Base-by-base conservation (phyloP, 2,329 filamentous ascomycete species). In the Exophiala aquamarina region DNA sequence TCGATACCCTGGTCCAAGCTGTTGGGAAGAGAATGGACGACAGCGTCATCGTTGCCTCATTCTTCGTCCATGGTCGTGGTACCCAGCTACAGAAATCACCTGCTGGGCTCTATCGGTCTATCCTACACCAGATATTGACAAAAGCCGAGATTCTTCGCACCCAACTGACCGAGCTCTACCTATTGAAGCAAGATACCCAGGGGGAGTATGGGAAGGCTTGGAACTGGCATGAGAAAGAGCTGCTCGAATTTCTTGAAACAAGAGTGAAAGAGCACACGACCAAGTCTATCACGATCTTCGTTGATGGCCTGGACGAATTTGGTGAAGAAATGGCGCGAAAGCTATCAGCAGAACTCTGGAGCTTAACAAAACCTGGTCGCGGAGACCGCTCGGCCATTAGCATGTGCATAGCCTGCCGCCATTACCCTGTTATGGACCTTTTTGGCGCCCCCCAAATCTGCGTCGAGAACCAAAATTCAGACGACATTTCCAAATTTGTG, bases 1-100 rank as follows among this genome's bases (percentile, higher is more conserved):
- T 76, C 68, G 76, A 74, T 38, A 53, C 59, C 1, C 59, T 54
- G 21, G 43, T 43, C 15, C 43, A 50, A 20, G 32, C 51, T 26
- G 50, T 51, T 13, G 52, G 42, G 14, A 59, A 56, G 14, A 29
- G 38, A 2, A 47, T 54, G 8, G 19, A 32, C 7, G 44, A 47
- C 1, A 28, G 61, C 0, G 52, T 70, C 0, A 48, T 74, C 1
- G 23, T 26, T 6, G 23, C 23, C 6, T 70, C 67, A 1, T 77
- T 76, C 56, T 78, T 76, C 62, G 78, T 77, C 64, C 71, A 76
- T 46, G 73, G 73, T 0, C 59, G 71, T 41, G 74, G 73, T 1
- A 59, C 63, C 0, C 23, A 59, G 5, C 55, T 75, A 5, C 73
- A 81, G 37, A 76, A 65, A 41, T 70, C 75, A 0, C 63, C 67